A percentile compares a stretch with the other conserved stretches of the same genome.
These are phyloP conservation scores for Debaryomyces udenii DNA, from an alignment of 1,139 yeast species.

Conservation along the genomic window DNA sequence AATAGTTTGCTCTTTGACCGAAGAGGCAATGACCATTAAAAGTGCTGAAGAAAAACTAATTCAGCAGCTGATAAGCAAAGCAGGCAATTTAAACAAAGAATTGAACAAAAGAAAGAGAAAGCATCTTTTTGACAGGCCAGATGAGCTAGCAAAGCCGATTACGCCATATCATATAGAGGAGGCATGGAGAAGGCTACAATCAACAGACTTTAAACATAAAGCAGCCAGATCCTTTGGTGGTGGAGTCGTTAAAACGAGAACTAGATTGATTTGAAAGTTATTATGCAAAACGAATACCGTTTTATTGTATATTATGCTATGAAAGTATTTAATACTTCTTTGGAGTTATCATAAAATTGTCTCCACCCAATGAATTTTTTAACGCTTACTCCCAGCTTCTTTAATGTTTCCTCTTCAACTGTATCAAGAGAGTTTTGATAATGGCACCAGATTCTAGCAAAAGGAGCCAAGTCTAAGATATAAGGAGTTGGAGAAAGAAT, in stretches of 20 bases:
- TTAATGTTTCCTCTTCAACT: slow-evolving; percentile 24
- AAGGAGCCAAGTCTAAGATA: slow-evolving; percentile 37
- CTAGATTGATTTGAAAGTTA: slow-evolving; percentile 37
- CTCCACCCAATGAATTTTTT: slow-evolving; percentile 39
- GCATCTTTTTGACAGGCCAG: slow-evolving; percentile 88
- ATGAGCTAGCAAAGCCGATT: slow-evolving; percentile 81
- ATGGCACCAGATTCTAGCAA: slow-evolving; percentile 36
- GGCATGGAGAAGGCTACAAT: slow-evolving; percentile 86
- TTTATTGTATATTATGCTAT: slow-evolving; percentile 9
- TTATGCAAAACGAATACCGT: background rate
- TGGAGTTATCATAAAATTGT: slow-evolving; percentile 33
- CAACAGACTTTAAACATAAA: slow-evolving; percentile 58
- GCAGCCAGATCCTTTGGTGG: slow-evolving; percentile 79
- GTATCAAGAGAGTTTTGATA: slow-evolving; percentile 35
- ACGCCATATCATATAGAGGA: slow-evolving; percentile 84
- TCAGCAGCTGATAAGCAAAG: slow-evolving; percentile 30
- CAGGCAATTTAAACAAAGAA: slow-evolving; percentile 25
- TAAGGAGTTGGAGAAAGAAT: slow-evolving; percentile 23
- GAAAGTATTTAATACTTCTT: slow-evolving; percentile 16
- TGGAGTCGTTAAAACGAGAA: slow-evolving; percentile 54
- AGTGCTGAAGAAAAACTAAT: slow-evolving; percentile 59
- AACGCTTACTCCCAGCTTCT: slow-evolving; percentile 24
- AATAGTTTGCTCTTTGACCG: slow-evolving; percentile 92
- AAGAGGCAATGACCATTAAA: slow-evolving; percentile 84
- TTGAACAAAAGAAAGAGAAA: slow-evolving; percentile 47